Evolutionary conservation across 1,284 basidiomycete species (phyloP).

Genomic region (Phylloporus sp.): DNA sequence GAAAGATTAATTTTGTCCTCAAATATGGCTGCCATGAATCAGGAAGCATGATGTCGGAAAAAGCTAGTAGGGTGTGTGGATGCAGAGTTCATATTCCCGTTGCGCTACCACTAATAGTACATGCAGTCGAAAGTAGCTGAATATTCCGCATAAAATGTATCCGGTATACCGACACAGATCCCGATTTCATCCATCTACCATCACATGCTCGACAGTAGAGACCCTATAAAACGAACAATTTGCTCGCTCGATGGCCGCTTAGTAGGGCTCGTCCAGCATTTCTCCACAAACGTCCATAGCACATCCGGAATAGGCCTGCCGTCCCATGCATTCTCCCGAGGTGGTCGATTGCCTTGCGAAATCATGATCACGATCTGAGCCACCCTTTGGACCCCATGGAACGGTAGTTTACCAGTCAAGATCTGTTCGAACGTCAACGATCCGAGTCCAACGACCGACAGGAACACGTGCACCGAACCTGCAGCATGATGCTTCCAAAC

Average conservation of each 20-base stretch:
- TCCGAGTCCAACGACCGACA: not conserved
- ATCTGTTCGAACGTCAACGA: conserved; percentile 17
- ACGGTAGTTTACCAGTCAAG: conserved; percentile 31
- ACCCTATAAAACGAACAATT: conserved; percentile 18
- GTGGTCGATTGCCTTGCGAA: conserved; percentile 7
- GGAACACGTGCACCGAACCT: conserved; percentile 15
- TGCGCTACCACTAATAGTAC: too few species aligned
- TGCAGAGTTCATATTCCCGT: too few species aligned
- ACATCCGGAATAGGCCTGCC: conserved; percentile 24
- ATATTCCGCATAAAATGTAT: not conserved
- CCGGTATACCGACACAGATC: too few species aligned
- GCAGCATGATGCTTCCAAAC: conserved; percentile 35
- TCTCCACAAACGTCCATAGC: conserved; percentile 30
- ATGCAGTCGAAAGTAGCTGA: not conserved
- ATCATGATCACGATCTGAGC: conserved; percentile 30
- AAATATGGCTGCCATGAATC: too few species aligned
- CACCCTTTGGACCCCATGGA: conserved; percentile 21
- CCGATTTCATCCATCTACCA: too few species aligned
- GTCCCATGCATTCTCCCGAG: conserved; percentile 25
- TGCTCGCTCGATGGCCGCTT: conserved; percentile 21
- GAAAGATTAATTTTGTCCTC: not conserved
- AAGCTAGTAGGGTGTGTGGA: too few species aligned
- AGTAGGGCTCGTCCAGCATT: conserved; percentile 19
- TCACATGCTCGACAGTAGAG: not conserved
- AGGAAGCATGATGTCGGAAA: too few species aligned